phyloP scores from a whole-genome alignment of 805 yeast genomes.

The Candida bentonensis region DNA sequence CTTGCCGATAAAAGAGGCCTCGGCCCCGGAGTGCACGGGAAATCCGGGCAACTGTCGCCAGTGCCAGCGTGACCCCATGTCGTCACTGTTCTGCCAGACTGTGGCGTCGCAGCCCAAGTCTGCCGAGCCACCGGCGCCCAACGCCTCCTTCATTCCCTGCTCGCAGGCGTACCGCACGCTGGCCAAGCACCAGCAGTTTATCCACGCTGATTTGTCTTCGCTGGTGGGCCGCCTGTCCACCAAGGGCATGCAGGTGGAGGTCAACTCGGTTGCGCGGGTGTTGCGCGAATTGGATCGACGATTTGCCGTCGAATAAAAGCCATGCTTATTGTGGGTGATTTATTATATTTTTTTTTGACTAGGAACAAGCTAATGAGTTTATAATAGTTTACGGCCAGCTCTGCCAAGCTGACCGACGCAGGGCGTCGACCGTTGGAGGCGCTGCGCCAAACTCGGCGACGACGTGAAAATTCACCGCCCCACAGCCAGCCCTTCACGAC shows the following conservation, averaged over 20 bases:
- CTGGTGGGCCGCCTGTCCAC: conserved; percentile 65
- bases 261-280: conserved; percentile 77
- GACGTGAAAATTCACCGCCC: too few species aligned
- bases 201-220: conserved; percentile 56
- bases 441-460: too few species aligned
- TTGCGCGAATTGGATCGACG: conserved; percentile 67
- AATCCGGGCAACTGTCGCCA: conserved; percentile 78
- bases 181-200: conserved; percentile 66
- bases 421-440: too few species aligned
- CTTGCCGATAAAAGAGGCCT: conserved; percentile 10
- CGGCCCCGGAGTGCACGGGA: conserved; percentile 43
- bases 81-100: conserved; percentile 77
- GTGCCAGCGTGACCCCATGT: conserved; percentile 78
- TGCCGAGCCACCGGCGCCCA: conserved; percentile 4
- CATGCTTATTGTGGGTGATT: neutral
- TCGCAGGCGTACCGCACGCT: conserved; percentile 83
- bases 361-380: too few species aligned
- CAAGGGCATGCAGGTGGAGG: conserved; percentile 82
- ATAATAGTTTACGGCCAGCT: too few species aligned
- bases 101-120: conserved; percentile 37
- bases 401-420: too few species aligned
- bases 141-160: conserved; percentile 57
- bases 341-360: too few species aligned
- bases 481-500: too few species aligned
- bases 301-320: neutral